Evolutionary conservation across 2,329 filamentous ascomycete species (phyloP), one percentile per base, ranked within the genome.

Genomic region (Rhynchosporium secalis): DNA sequence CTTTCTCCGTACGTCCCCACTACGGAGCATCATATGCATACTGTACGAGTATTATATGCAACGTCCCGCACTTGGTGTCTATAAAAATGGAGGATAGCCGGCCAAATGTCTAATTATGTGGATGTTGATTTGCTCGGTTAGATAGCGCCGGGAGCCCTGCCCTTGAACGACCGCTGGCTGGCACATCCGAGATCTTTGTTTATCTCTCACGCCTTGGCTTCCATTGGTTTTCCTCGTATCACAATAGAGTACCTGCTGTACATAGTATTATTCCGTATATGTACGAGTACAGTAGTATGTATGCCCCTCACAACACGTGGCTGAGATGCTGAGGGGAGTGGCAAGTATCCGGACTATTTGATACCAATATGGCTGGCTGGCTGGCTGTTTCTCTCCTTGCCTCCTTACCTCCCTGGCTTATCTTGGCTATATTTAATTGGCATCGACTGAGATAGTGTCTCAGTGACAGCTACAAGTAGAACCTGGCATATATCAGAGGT

Each of bases 361-460:
- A 10, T 6, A 6, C 9, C 29, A n/a, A 28, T 40, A 46, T 48
- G 45, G 45, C 31, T 58, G 31, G 20, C 31, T 58, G 31, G 20
- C 20, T 20, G 20, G 20, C 20, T 20, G 20, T 20, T 20, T 20
- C 20, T 20, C 20, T 20, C 20, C 38, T 51, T 47, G 9, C 33
- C 9, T 36, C 20, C 38, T 51, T 47, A 1, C 33, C 9, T 36
- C 5, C 9, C 5, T 36, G n/a, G 40, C 26, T 59, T 36, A 59
- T 60, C 61, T 56, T 57, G 43, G 45, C 20, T 20, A 20, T 20
- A 20, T 52, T 33, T 28, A 41, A 60, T 52, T 41, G 49, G 54
- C 31, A 55, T 43, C 33, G 1, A 6, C 33, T 1, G 9, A 10
- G 31, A 55, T 48, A 61, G 33, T 13, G 38, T n/a, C 41, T 45